A percentile compares a stretch with the other conserved stretches of the same genome.
phyloP scores from a whole-genome alignment of 805 yeast species.

The Starmerella sp. region DNA sequence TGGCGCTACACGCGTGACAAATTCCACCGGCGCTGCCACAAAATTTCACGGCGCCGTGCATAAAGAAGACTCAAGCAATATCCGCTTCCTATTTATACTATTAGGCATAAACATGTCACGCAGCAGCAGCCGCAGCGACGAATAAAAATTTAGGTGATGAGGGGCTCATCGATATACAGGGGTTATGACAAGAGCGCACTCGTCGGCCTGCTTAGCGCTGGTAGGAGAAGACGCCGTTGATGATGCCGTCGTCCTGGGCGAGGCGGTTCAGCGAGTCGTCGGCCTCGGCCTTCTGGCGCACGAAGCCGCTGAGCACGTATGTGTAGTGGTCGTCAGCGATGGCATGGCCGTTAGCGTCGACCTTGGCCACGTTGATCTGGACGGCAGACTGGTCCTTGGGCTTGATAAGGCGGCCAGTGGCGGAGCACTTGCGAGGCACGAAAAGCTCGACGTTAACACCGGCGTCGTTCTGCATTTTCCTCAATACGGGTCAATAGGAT shows the following conservation, averaged over 20 bases:
- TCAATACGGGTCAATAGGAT: neutral
- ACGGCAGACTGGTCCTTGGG: slow-evolving; percentile 99
- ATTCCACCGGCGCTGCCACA: too few species aligned
- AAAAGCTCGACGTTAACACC: slow-evolving; percentile 99
- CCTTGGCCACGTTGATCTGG: slow-evolving; percentile 97
- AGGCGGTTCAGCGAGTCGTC: slow-evolving; percentile 99
- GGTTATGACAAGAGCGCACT: neutral
- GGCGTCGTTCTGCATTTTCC: slow-evolving; percentile 97
- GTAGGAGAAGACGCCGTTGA: slow-evolving; percentile 53
- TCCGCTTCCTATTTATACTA: slow-evolving; percentile 3
- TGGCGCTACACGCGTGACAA: too few species aligned
- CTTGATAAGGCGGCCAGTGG: slow-evolving; percentile 99
- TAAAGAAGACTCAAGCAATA: neutral
- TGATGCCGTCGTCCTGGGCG: slow-evolving; percentile 96
- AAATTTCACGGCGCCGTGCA: neutral
- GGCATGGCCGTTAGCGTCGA: slow-evolving; percentile 93
- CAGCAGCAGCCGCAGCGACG: neutral
- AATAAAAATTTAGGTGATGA: slow-evolving; percentile 1
- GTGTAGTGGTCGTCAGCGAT: slow-evolving; percentile 83
- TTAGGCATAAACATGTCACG: slow-evolving; percentile 6
- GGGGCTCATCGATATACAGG: neutral
- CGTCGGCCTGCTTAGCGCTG: slow-evolving; percentile 26
- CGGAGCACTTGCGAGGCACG: slow-evolving; percentile 99
- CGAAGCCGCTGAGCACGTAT: slow-evolving; percentile 94
- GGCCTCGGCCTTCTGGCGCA: slow-evolving; percentile 98